Evolutionary conservation across 306 rosid genomes (phyloP).

Genomic region (Datisca glomerata): DNA sequence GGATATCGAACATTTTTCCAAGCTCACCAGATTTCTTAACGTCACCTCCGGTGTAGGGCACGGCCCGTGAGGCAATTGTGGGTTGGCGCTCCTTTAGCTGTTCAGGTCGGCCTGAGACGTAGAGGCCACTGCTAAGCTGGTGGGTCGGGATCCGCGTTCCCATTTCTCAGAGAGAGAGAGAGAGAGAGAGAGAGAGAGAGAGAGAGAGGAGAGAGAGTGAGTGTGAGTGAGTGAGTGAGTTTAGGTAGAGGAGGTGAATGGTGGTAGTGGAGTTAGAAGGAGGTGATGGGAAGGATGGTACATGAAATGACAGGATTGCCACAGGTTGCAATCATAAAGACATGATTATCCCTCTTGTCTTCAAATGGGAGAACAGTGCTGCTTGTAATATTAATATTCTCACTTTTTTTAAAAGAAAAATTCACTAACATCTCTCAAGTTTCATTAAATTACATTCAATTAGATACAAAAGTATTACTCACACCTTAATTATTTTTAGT

Average conservation of each 20-base stretch:
- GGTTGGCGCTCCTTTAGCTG: constrained; percentile 66
- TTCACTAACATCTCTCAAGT: no score
- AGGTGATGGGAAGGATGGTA: constrained; percentile 6
- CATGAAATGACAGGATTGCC: no score
- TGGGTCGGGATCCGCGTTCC: constrained; percentile 77
- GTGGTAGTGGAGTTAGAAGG: constrained; percentile 14
- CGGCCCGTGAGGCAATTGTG: constrained; percentile 77
- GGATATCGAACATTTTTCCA: constrained; percentile 80
- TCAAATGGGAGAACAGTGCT: no score
- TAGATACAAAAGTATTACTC: no score
- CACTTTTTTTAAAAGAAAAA: no score
- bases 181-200: constrained; percentile 1
- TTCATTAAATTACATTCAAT: no score
- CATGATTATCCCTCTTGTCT: background rate
- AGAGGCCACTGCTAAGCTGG: constrained; percentile 84
- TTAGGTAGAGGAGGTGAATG: constrained; percentile 12
- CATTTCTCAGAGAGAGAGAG: constrained; percentile 30
- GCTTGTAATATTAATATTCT: no score
- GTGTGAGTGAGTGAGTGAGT: constrained; percentile 7
- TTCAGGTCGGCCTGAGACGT: constrained; percentile 88
- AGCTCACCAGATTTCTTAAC: constrained; percentile 90
- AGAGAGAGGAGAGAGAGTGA: constrained; percentile 6
- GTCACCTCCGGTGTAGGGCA: constrained; percentile 94
- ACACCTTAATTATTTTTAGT: no score
- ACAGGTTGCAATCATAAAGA: no score